Percentiles rank a stretch among this genome's conserved stretches.
These are phyloP conservation scores for Xylaria sp. DNA, from an alignment of 2,329 filamentous ascomycete species.

Conservation along the genomic window DNA sequence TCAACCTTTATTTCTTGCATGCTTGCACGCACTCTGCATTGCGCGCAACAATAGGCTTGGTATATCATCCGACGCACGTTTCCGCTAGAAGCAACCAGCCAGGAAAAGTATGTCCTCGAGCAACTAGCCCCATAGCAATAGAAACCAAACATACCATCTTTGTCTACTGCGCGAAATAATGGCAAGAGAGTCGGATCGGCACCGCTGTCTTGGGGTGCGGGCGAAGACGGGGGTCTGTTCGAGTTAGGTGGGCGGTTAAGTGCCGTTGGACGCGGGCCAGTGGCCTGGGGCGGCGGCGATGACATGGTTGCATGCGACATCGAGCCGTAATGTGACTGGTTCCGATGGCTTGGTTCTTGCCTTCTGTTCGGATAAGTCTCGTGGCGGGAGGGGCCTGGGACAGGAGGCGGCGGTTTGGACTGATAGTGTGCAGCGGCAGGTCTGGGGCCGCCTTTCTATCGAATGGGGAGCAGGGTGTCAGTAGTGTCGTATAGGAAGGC, in stretches of 20 bases:
- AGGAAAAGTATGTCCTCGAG: background rate
- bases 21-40: background rate
- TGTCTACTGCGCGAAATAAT: conserved; percentile 91
- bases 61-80: background rate
- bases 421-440: conserved; percentile 57
- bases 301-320: conserved; percentile 55
- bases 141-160: conserved; percentile 67
- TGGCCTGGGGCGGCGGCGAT: conserved; percentile 61
- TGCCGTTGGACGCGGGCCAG: conserved; percentile 54
- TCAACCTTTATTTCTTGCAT: background rate
- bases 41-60: background rate
- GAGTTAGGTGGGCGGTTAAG: conserved; percentile 64
- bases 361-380: conserved; percentile 43
- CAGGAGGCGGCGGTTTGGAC: conserved; percentile 58
- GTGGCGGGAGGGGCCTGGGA: conserved; percentile 51
- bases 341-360: conserved; percentile 33
- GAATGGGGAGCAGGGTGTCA: conserved; percentile 26
- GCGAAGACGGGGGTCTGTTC: conserved; percentile 73
- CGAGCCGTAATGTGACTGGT: conserved; percentile 34
- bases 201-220: conserved; percentile 62
- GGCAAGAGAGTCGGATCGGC: conserved; percentile 81
- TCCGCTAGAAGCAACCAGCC: background rate
- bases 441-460: conserved; percentile 37
- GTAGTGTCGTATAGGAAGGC: conserved; percentile 16
- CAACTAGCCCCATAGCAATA: background rate